These are phyloP conservation scores for Cafeteria roenbergensis DNA, from an alignment of 108 stramenopile genomes.

Conservation along the genomic window DNA sequence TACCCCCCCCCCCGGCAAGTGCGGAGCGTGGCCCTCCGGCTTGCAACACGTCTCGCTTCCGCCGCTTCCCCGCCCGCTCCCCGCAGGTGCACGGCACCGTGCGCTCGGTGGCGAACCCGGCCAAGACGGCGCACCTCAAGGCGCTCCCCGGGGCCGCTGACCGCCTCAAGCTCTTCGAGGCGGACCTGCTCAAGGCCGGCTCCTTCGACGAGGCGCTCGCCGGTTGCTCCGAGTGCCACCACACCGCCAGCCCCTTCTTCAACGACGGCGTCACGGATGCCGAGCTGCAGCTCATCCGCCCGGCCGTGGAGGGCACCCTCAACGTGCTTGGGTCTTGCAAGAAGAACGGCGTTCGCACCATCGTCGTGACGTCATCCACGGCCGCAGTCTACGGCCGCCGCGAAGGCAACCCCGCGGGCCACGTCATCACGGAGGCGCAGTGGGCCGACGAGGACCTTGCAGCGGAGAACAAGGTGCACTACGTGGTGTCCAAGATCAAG, in stretches of 20 bases:
- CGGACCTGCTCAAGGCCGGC: constrained; percentile 21
- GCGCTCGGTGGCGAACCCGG: background rate
- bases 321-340: constrained; percentile 23
- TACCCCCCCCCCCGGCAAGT: background rate
- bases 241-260: constrained; percentile 30
- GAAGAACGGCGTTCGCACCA: constrained; percentile 8
- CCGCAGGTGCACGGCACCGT: background rate
- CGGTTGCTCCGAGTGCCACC: constrained; percentile 23
- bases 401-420: constrained; percentile 6
- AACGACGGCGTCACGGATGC: background rate
- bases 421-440: background rate
- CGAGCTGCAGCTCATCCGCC: constrained; percentile 19
- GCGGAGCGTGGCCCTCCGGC: too few species aligned
- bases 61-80: background rate
- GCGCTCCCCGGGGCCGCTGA: constrained; percentile 22
- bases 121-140: constrained; percentile 8
- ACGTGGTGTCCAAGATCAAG: constrained; percentile 7
- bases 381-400: background rate
- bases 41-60: background rate
- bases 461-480: constrained; percentile 8
- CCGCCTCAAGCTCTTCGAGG: constrained; percentile 24
- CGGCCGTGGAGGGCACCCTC: constrained; percentile 29
- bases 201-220: constrained; percentile 23
- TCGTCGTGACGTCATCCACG: constrained; percentile 10
- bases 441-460: constrained; percentile 10